phyloP scores from a whole-genome alignment of 768 basidiomycete genomes.

The Nidularia sp. region DNA sequence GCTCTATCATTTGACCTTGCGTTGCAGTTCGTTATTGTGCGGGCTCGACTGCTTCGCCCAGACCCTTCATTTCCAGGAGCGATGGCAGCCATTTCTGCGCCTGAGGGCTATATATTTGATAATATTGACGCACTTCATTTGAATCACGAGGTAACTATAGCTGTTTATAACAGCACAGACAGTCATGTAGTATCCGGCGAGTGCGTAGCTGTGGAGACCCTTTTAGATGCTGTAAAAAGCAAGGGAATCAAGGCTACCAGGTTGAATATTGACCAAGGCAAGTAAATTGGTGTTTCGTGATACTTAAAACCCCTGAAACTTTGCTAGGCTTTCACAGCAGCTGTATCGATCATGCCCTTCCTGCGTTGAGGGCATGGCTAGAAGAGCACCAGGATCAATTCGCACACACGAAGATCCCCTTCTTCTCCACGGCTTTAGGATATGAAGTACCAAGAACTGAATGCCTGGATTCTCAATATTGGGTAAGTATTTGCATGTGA shows the following conservation, averaged over 20 bases:
- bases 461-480: conserved; percentile 18
- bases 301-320: background rate
- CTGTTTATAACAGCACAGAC: background rate
- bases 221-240: background rate
- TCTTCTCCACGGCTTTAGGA: conserved; percentile 25
- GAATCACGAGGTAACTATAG: background rate
- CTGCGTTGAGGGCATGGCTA: conserved; percentile 21
- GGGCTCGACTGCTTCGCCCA: background rate
- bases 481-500: conserved; percentile 14
- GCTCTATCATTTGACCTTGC: background rate
- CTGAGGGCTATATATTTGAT: background rate
- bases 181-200: conserved; percentile 2
- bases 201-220: background rate
- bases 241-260: background rate
- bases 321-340: conserved; percentile 28
- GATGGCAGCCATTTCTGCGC: conserved; percentile 1
- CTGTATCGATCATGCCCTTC: conserved; percentile 21
- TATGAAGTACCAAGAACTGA: conserved; percentile 16
- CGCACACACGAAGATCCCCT: conserved; percentile 15
- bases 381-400: conserved; percentile 12
- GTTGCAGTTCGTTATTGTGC: background rate
- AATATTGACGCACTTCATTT: background rate
- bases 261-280: conserved; percentile 2
- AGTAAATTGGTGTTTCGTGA: background rate
- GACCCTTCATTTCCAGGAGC: background rate